Conservation (phyloP, 768 basidiomycete genomes). For the Xerocomus spinulosus region DNA sequence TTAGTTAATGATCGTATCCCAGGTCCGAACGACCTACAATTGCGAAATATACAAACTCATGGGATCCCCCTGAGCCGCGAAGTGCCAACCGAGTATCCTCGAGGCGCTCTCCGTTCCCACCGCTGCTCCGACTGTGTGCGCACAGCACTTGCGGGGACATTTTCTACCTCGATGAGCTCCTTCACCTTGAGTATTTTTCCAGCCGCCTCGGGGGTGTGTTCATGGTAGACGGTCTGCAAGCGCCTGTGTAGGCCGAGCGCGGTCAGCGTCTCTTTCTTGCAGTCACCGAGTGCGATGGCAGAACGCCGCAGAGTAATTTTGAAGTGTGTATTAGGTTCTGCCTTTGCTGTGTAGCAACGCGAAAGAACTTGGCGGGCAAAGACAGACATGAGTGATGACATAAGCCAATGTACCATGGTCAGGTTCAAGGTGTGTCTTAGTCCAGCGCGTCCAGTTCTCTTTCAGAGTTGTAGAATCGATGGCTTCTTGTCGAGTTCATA, state of each 20-base stretch:
- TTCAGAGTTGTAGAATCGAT: slow-evolving; percentile 58
- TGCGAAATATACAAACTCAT: slow-evolving; percentile 2
- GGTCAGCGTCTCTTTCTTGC: slow-evolving; percentile 68
- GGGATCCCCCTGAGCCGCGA: slow-evolving; percentile 27
- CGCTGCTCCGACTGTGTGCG: slow-evolving; percentile 67
- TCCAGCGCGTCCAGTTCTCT: neutral
- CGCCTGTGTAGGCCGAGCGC: slow-evolving; percentile 80
- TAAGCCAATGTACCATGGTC: slow-evolving; percentile 44
- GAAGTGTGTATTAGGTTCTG: slow-evolving; percentile 60
- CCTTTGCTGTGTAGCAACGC: slow-evolving; percentile 8
- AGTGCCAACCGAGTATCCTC: slow-evolving; percentile 59
- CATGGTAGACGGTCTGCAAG: slow-evolving; percentile 80
- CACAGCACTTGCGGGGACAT: slow-evolving; percentile 66
- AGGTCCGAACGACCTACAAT: too few species aligned
- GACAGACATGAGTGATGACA: slow-evolving; percentile 12
- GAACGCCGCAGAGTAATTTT: slow-evolving; percentile 88
- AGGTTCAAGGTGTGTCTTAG: slow-evolving; percentile 54
- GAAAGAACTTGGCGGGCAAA: too few species aligned
- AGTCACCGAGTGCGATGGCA: slow-evolving; percentile 73
- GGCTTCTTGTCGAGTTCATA: slow-evolving; percentile 85
- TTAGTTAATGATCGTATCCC: too few species aligned
- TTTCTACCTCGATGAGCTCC: slow-evolving; percentile 85
- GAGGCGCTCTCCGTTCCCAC: slow-evolving; percentile 56
- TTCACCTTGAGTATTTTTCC: slow-evolving; percentile 87
- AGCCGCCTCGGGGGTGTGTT: slow-evolving; percentile 65